These are phyloP conservation scores for Saccharum officinarum DNA, from an alignment of 176 grass and related monocot species.

Conservation along the genomic window DNA sequence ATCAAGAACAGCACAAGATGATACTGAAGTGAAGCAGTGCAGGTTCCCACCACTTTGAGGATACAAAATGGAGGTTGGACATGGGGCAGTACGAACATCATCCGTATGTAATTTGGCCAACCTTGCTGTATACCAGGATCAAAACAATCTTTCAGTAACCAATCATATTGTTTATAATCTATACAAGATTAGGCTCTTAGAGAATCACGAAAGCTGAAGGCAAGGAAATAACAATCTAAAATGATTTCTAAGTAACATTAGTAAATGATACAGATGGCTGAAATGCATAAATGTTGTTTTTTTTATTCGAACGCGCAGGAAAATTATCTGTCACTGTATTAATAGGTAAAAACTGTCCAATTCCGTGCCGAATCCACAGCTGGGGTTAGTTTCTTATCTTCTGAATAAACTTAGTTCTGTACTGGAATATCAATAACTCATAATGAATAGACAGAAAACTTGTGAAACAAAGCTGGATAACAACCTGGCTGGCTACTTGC, in stretches of 20 bases:
- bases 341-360: not conserved
- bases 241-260: not conserved
- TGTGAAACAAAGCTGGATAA: conserved; percentile 36
- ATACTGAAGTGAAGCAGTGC: conserved; percentile 77
- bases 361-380: not conserved
- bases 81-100: conserved; percentile 55
- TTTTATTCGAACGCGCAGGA: not conserved
- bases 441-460: not conserved
- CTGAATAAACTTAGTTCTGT: not conserved
- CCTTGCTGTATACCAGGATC: conserved; percentile 48
- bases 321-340: not conserved
- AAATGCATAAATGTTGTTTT: conserved; percentile 5
- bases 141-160: conserved; percentile 19
- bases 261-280: not conserved
- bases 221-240: conserved; percentile 14
- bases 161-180: not conserved
- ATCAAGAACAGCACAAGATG: conserved; percentile 78
- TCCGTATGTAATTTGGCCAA: conserved; percentile 68
- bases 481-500: conserved; percentile 50
- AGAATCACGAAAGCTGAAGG: not conserved
- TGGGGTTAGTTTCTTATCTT: not conserved
- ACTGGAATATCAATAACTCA: not conserved
- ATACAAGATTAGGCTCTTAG: not conserved
- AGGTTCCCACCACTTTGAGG: conserved; percentile 72
- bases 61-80: conserved; percentile 65